A percentile compares a stretch with the other conserved stretches of the same genome.
phyloP scores from a whole-genome alignment of 768 basidiomycete species.

The Trichaptum fuscoviolaceum region DNA sequence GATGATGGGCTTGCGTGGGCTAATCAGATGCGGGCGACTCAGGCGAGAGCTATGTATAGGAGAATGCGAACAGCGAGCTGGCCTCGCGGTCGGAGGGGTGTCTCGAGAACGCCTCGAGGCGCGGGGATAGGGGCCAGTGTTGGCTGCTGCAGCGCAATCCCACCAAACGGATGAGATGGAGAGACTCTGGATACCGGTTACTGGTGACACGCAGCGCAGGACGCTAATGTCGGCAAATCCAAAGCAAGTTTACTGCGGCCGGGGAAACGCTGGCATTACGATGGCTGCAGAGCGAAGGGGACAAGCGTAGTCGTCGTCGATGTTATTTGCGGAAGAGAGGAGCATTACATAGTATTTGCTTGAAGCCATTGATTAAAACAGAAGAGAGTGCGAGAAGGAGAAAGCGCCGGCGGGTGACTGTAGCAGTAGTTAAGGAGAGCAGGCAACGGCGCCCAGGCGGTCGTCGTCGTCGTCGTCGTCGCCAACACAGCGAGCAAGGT shows the following conservation, averaged over 20 bases:
- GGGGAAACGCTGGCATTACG: background rate
- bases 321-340: background rate
- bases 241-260: background rate
- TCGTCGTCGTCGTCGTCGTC: background rate
- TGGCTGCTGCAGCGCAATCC: background rate
- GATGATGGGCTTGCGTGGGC: background rate
- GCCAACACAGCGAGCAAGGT: background rate
- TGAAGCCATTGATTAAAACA: background rate
- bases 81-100: background rate
- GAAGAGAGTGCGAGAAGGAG: background rate
- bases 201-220: background rate
- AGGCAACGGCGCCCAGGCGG: background rate
- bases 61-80: background rate
- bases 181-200: background rate
- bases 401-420: background rate
- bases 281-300: background rate
- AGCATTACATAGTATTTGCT: background rate
- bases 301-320: background rate
- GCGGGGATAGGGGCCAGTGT: background rate
- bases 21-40: background rate
- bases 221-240: background rate
- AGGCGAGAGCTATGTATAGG: constrained; percentile 1
- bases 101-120: background rate
- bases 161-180: background rate
- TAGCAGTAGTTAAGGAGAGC: background rate